Evolutionary conservation across 306 rosid species (phyloP), one percentile per base, ranked within the genome.

Genomic region (Dalbergia cochinchinensis): DNA sequence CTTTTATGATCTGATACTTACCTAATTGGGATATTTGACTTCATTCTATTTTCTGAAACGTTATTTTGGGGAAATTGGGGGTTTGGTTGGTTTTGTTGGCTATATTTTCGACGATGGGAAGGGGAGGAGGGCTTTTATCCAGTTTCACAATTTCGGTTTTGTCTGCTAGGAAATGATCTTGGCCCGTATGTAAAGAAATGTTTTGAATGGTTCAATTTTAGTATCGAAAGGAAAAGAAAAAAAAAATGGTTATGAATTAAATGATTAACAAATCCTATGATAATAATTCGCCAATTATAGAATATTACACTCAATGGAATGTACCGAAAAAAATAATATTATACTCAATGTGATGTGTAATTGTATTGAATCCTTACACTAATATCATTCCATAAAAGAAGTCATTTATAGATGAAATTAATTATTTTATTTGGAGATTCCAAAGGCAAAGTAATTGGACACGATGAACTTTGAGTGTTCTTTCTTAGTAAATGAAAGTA

Each of bases 1-100:
- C 64, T 66, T 76, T 86, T 73, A 68, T 80, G 86, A 85, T 82
- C 87, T 65, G 77, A 80, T 70, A 51, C 14, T 71, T 67, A 48
- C 73, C 65, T 15, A 73, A 76, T 83, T 86, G 57, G 48, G 83
- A 69, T 41, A 70, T 65, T 62, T 85, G 67, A 45, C 68, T 75
- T 47, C 31, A 16, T 48, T 70, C 83, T 47, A 42, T 81, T 57
- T 80, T 68, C 78, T 67, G 53, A 76, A 86, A 41, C 20, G 34
- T 83, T 65, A 50, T 50, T 79, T 83, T 50, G 65, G 69, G 85
- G 68, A 64, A 51, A 54, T 4, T 8, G 16, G 75, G 62, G 67
- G 65, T 12, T 64, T 60, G 69, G 58, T 60, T 60, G 78, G 58
- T 60, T 76, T 69, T 76, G 71, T 39, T 74, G 65, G 33, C 50